Conservation (phyloP, 768 basidiomycete genomes). For the Lyophyllum decastes region DNA sequence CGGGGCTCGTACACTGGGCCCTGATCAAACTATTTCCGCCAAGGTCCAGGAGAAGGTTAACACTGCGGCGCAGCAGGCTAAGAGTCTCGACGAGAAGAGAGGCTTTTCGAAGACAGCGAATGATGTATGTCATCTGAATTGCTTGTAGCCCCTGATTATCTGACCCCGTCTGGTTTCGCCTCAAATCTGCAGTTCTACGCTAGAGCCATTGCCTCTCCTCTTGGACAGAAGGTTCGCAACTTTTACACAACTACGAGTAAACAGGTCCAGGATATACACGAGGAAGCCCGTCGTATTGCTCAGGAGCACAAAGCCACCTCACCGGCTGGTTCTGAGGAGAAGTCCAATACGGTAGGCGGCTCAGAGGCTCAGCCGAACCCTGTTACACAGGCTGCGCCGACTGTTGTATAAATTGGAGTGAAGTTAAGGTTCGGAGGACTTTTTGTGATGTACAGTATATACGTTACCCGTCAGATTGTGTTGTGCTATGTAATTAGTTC, state of each 20-base stretch:
- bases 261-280: conserved; percentile 89
- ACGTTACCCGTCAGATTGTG: neutral
- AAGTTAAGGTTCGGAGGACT: neutral
- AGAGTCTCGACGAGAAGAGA: conserved; percentile 78
- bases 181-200: conserved; percentile 63
- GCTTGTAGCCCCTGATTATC: neutral
- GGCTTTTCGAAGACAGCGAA: conserved; percentile 69
- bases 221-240: conserved; percentile 70
- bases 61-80: conserved; percentile 69
- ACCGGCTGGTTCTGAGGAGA: conserved; percentile 2
- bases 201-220: conserved; percentile 71
- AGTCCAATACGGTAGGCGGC: neutral
- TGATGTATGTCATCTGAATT: conserved; percentile 48
- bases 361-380: conserved; percentile 10
- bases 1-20: conserved; percentile 73
- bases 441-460: neutral
- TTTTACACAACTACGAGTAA: conserved; percentile 92
- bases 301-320: conserved; percentile 49
- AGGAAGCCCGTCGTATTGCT: conserved; percentile 86
- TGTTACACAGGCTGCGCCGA: conserved; percentile 18
- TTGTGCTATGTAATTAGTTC: neutral
- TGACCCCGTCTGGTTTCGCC: conserved; percentile 7
- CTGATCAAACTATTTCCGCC: conserved; percentile 77
- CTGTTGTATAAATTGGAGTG: conserved; percentile 12
- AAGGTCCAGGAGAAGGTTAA: conserved; percentile 68